Evolutionary conservation across 2,329 filamentous ascomycete species (phyloP).

Genomic region (Thielaviopsis punctulata): DNA sequence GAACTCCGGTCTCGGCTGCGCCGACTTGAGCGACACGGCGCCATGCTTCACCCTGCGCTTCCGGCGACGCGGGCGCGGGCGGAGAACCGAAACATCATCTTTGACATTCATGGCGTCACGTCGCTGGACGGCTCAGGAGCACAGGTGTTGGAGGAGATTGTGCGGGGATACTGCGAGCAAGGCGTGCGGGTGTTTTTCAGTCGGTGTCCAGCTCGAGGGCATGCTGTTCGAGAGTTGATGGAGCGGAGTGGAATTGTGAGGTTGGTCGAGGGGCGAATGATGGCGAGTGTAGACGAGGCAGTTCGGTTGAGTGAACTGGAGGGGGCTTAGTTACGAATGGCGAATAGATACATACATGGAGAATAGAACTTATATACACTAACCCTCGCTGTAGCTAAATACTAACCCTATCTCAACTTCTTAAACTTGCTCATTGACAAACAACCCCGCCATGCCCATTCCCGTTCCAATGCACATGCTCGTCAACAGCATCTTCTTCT

Average conservation of each 20-base stretch:
- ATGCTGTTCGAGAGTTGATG: constrained; percentile 55
- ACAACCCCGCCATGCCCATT: constrained; percentile 50
- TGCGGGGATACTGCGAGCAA: constrained; percentile 57
- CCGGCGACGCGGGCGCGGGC: constrained; percentile 62
- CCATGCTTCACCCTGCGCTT: constrained; percentile 69
- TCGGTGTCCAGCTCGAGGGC: constrained; percentile 30
- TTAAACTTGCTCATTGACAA: constrained; percentile 40
- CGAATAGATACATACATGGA: background rate
- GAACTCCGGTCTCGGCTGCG: constrained; percentile 71
- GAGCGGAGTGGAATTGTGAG: constrained; percentile 70
- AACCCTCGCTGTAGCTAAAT: background rate
- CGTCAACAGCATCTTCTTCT: constrained; percentile 81
- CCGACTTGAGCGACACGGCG: constrained; percentile 81
- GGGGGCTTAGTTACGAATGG: background rate
- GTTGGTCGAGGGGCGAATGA: constrained; percentile 63
- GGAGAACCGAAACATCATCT: constrained; percentile 81
- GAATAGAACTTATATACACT: background rate
- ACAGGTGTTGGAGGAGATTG: constrained; percentile 82
- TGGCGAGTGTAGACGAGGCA: constrained; percentile 69
- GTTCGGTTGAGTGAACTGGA: constrained; percentile 53
- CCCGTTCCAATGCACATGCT: constrained; percentile 73
- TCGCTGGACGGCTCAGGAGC: constrained; percentile 84
- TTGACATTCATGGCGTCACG: constrained; percentile 95
- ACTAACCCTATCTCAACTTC: background rate
- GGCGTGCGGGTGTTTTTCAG: constrained; percentile 66